Evolutionary conservation across 345 rosid genomes (phyloP), one percentile per base, ranked within the genome.

Genomic region (Odontarrhena argentea): DNA sequence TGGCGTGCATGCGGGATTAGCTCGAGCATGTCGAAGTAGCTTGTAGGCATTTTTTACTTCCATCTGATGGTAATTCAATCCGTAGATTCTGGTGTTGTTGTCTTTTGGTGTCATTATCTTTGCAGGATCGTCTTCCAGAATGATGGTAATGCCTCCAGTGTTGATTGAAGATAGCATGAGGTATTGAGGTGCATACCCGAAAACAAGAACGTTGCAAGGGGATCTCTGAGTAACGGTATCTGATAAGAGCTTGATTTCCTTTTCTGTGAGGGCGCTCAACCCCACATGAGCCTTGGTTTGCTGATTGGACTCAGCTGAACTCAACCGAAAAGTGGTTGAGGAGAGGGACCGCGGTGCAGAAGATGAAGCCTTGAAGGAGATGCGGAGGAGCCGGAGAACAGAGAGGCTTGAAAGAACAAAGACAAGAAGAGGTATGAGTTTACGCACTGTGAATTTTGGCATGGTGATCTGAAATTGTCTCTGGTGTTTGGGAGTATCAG

Each of bases 201-300:
- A 88, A 59, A 86, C 77, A 47, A 93, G 98, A 65, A 90, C 81
- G 70, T 86, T 90, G 83, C 98, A 87, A 40, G 96, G 98, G 26
- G 83, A 79, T 72, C 55, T 83, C 22, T 14, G 55, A 53, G 74
- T 71, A 41, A 93, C 35, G 38, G 84, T 73, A 38, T 80, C 74
- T 6, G 78, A 70, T 7, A 93, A 77, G 73, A 90, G 67, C 60
- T 68, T 76, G 74, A 82, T 76, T 76, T 93, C 98, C 78, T 86
- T 93, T 43, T 73, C 71, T 8, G 85, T 78, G 68, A 88, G 87
- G 60, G 43, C 9, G 57, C 53, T 34, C 13, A 53, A 24, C 32
- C 43, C 45, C 56, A 11, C 51, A 5, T 36, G 37, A 67, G 46
- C 55, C 40, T 2, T 63, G 22, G 30, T 44, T 10, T 52, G 41